Conservation (phyloP, 1,284 basidiomycete species). For the Cryptococcus sp. region DNA sequence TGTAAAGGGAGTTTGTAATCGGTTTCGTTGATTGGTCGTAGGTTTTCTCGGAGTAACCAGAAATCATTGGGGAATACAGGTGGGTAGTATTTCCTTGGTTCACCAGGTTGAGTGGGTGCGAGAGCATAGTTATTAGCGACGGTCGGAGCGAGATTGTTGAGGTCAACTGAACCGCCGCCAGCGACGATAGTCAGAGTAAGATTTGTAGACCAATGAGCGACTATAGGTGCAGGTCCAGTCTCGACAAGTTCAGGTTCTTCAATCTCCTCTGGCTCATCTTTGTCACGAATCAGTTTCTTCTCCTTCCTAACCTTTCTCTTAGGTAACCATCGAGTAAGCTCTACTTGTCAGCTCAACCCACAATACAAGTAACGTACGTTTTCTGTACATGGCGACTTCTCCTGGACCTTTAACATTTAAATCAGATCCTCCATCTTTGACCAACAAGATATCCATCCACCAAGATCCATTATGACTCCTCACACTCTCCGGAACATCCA, state of each 20-base stretch:
- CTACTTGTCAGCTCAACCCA: slow-evolving; percentile 49
- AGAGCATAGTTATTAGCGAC: slow-evolving; percentile 51
- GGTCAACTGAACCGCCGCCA: slow-evolving; percentile 59
- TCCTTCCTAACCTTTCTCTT: slow-evolving; percentile 69
- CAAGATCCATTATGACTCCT: slow-evolving; percentile 61
- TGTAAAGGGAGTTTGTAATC: slow-evolving; percentile 69
- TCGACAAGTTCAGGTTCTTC: slow-evolving; percentile 17
- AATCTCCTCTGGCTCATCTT: slow-evolving; percentile 40
- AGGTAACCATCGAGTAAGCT: slow-evolving; percentile 75
- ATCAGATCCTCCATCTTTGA: slow-evolving; percentile 56
- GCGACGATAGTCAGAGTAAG: slow-evolving; percentile 80
- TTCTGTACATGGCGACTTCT: slow-evolving; percentile 69
- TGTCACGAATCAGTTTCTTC: slow-evolving; percentile 68
- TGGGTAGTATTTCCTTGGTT: slow-evolving; percentile 69
- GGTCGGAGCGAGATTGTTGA: slow-evolving; percentile 60
- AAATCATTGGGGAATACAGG: slow-evolving; percentile 93
- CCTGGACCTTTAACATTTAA: slow-evolving; percentile 58
- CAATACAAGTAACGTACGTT: slow-evolving; percentile 56
- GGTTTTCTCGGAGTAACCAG: slow-evolving; percentile 75
- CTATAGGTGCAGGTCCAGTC: slow-evolving; percentile 36
- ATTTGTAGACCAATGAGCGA: slow-evolving; percentile 81
- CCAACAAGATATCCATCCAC: slow-evolving; percentile 81
- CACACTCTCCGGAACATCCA: slow-evolving; percentile 75
- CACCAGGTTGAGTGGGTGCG: slow-evolving; percentile 52
- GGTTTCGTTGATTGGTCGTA: slow-evolving; percentile 72